Percentiles rank a stretch among this genome's conserved stretches.
Conservation (phyloP, 2,329 filamentous ascomycete genomes). For the Aspergillus sp. region DNA sequence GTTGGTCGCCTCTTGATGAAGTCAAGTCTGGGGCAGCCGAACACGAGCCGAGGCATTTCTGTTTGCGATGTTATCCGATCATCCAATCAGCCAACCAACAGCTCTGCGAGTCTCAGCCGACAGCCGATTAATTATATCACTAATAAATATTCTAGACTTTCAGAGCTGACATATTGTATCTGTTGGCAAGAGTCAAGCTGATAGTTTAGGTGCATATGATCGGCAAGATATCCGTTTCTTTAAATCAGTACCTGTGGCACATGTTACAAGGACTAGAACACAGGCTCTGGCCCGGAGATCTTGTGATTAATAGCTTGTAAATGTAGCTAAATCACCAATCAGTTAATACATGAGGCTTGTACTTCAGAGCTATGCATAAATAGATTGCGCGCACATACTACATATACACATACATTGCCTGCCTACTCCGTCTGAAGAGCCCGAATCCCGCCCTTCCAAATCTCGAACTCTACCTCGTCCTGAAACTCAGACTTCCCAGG, state of each 20-base stretch:
- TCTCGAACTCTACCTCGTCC: slow-evolving; percentile 66
- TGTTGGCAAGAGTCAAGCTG: too few species aligned
- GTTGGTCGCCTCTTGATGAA: not conserved
- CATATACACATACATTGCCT: not conserved
- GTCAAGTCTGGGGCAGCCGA: slow-evolving; percentile 5
- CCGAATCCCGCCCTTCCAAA: slow-evolving; percentile 63
- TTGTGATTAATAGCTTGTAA: too few species aligned
- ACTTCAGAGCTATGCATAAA: not conserved
- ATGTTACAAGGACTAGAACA: too few species aligned
- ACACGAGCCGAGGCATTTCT: slow-evolving; percentile 16
- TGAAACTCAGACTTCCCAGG: slow-evolving; percentile 43
- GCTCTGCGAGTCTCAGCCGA: not conserved
- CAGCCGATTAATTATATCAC: not conserved
- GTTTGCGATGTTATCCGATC: slow-evolving; percentile 6
- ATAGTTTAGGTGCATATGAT: too few species aligned
- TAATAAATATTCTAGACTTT: not conserved
- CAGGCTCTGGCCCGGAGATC: too few species aligned
- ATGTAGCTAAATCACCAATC: too few species aligned
- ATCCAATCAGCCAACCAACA: not conserved
- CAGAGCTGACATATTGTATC: too few species aligned
- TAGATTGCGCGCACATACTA: not conserved
- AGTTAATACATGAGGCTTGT: too few species aligned
- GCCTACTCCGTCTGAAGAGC: not conserved
- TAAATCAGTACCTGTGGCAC: too few species aligned
- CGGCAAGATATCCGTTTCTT: too few species aligned